A percentile compares a stretch with the other conserved stretches of the same genome.
Conservation (phyloP, 129 eudicot species). For the Ambrosia artemisiifolia region DNA sequence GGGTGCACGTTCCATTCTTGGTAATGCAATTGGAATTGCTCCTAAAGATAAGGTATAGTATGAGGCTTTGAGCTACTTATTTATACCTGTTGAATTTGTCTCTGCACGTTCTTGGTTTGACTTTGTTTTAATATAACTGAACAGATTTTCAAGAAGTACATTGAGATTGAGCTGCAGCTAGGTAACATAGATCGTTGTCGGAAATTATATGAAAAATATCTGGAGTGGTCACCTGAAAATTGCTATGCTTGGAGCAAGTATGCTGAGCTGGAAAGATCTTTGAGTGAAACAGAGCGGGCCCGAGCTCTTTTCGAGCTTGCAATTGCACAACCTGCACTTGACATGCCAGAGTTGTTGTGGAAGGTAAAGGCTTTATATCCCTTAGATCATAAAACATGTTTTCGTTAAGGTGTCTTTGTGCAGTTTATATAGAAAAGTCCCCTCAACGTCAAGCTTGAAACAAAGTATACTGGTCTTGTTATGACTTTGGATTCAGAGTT, state of each 20-base stretch:
- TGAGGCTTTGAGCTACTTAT: neutral
- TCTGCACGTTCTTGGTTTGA: neutral
- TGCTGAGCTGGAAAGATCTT: conserved; percentile 78
- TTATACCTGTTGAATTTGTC: neutral
- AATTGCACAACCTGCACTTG: conserved; percentile 82
- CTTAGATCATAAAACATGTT: neutral
- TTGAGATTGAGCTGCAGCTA: conserved; percentile 82
- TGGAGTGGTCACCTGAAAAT: conserved; percentile 88
- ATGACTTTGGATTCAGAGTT: neutral
- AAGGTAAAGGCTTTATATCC: conserved; percentile 40
- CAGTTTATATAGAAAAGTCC: neutral
- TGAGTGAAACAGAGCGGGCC: conserved; percentile 81
- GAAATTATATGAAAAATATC: conserved; percentile 71
- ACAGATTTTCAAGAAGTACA: conserved; percentile 89
- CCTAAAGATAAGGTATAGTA: conserved; percentile 70
- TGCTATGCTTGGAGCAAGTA: conserved; percentile 88
- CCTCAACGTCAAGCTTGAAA: neutral
- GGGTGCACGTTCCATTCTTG: conserved; percentile 62
- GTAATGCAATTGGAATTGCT: conserved; percentile 84
- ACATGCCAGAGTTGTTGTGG: conserved; percentile 90
- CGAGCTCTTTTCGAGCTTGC: conserved; percentile 91
- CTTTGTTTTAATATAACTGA: neutral
- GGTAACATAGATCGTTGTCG: conserved; percentile 86
- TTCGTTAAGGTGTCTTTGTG: neutral
- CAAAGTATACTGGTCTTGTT: neutral